phyloP scores from a whole-genome alignment of 345 rosid genomes.

The Moricandia arvensis region DNA sequence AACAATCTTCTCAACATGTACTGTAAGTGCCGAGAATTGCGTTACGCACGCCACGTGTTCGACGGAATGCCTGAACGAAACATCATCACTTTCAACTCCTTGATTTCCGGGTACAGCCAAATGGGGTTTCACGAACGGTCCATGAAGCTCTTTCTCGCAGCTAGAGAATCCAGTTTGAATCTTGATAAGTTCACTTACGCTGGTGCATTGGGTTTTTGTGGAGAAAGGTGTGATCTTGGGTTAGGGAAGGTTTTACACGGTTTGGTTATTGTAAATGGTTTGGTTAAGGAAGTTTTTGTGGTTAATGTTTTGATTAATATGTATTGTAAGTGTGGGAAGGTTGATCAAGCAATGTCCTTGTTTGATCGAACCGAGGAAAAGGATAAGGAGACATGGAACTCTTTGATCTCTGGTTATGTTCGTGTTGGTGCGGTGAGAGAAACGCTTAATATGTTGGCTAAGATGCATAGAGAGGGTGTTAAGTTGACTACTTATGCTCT shows the following conservation, averaged over 20 bases:
- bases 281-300: conserved; percentile 29
- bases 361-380: conserved; percentile 42
- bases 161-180: conserved; percentile 36
- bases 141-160: conserved; percentile 40
- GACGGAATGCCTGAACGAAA: conserved; percentile 47
- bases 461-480: conserved; percentile 46
- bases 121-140: conserved; percentile 37
- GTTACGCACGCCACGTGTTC: conserved; percentile 44
- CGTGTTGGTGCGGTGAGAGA: conserved; percentile 42
- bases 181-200: conserved; percentile 54
- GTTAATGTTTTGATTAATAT: conserved; percentile 45
- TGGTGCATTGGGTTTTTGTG: conserved; percentile 45
- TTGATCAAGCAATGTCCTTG: conserved; percentile 45
- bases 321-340: conserved; percentile 47
- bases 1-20: conserved; percentile 47
- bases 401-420: conserved; percentile 51
- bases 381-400: conserved; percentile 53
- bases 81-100: conserved; percentile 47
- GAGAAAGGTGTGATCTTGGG: conserved; percentile 41
- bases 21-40: conserved; percentile 35
- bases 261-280: conserved; percentile 40
- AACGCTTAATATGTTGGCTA: conserved; percentile 37
- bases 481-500: conserved; percentile 41
- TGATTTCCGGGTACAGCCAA: conserved; percentile 47
- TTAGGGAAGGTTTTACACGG: conserved; percentile 49